Evolutionary conservation across 768 basidiomycete genomes (phyloP), one percentile per base, ranked within the genome.

Genomic region (Cubamyces sp.): DNA sequence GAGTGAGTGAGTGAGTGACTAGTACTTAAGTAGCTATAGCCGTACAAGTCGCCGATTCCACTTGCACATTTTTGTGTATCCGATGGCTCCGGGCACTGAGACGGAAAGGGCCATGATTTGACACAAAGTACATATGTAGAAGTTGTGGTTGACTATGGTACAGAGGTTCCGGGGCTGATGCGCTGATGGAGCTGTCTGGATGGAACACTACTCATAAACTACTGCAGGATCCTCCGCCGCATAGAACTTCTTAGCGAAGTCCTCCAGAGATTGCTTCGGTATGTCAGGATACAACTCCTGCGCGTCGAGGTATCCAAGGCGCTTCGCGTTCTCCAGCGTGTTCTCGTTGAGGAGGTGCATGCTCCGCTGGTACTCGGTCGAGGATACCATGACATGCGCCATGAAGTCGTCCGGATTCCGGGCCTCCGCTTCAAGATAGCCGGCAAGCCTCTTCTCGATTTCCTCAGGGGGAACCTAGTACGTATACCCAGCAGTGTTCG

Each of bases 211-310:
- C 45, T 47, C 43, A 39, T 57, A 57, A 18, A 28, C 40, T 16
- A 21, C 16, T 3, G 49, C 62, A 16, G 62, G 62, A 5, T 63
- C 62, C 28, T 57, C 50, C 26, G 41, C 23, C 39, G n/a, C 42
- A 40, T 71, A 74, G 39, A 68, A 70, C 23, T 66, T 61, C 62
- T 60, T 64, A 40, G 72, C 69, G 47, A 61, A 68, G 21, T 74
- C 71, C 55, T 65, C 70, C 11, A 74, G 26, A 11, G 45, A 45
- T 4, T 42, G 50, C n/a, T 61, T 40, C 15, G 53, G 53, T 39
- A 74, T 37, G 45, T 74, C 73, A 0, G 72, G 70, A 57, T 76
- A 75, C 23, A 76, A 57, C 66, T 71, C 69, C 16, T 63, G 59
- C 14, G 70, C 71, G 54, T 76, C 70, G n/a, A 74, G 56, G 16